phyloP scores from a whole-genome alignment of 352 stramenopile genomes.

The Stramenopiles sp. region DNA sequence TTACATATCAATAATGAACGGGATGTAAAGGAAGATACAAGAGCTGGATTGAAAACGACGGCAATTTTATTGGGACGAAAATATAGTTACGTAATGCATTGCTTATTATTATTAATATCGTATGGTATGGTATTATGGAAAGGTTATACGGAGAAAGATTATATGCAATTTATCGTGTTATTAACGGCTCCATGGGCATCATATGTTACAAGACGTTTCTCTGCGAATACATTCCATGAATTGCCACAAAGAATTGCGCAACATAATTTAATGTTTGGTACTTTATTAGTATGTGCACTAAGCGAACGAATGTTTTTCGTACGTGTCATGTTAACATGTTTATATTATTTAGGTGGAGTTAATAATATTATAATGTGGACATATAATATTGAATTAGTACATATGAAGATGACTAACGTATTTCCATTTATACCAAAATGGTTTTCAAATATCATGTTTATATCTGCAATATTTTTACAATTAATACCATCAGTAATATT shows the following conservation, averaged over 20 bases:
- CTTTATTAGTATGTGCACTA: not conserved
- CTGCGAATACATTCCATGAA: not conserved
- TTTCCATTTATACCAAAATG: not conserved
- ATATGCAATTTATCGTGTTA: not conserved
- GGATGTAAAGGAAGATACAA: constrained; percentile 4
- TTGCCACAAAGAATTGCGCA: constrained; percentile 13
- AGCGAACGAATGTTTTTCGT: not conserved
- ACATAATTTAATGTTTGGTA: constrained; percentile 5
- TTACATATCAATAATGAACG: constrained; percentile 15
- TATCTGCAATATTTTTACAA: not conserved
- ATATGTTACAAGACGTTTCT: constrained; percentile 1
- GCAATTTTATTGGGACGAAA: not conserved
- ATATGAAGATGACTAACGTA: not conserved
- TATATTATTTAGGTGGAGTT: constrained; percentile 10
- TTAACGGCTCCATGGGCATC: constrained; percentile 5
- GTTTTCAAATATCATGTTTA: not conserved
- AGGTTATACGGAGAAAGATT: not conserved
- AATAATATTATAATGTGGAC: constrained; percentile 16
- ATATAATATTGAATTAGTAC: not conserved
- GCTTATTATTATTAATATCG: not conserved
- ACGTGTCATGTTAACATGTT: constrained; percentile 4
- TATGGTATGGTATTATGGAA: not conserved
- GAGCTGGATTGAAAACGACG: not conserved
- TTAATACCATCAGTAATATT: not conserved
- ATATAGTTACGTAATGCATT: not conserved